phyloP scores from a whole-genome alignment of 805 yeast species.

The Schizosaccharomyces cryophilus region DNA sequence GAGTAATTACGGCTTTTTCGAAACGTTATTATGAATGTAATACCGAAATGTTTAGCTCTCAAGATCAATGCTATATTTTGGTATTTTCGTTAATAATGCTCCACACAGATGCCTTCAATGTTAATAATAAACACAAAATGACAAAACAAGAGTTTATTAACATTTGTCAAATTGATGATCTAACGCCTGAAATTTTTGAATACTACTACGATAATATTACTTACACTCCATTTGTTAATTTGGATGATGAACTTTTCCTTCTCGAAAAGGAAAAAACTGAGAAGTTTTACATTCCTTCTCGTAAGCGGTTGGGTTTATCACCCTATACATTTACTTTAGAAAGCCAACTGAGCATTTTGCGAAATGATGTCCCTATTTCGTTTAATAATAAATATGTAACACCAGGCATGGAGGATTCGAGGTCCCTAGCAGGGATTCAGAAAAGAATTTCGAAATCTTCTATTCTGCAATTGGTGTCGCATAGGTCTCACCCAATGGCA shows the following conservation, averaged over 20 bases:
- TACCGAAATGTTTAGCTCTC: conserved; percentile 15
- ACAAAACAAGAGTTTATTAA: conserved; percentile 34
- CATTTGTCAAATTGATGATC: conserved; percentile 17
- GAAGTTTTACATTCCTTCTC: background rate
- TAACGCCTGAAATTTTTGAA: conserved; percentile 16
- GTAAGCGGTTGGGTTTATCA: background rate
- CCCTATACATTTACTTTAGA: background rate
- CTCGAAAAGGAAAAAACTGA: background rate
- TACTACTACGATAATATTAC: conserved; percentile 48
- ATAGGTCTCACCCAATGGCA: conserved; percentile 17
- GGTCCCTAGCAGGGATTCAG: conserved; percentile 8
- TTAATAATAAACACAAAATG: conserved; percentile 44
- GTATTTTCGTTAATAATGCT: conserved; percentile 43
- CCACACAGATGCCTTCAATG: conserved; percentile 52
- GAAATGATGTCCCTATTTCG: background rate
- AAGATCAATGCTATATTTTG: conserved; percentile 35
- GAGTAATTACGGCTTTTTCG: conserved; percentile 36
- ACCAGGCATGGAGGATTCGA: background rate
- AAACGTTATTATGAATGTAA: conserved; percentile 24
- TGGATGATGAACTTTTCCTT: background rate
- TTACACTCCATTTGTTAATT: conserved; percentile 28
- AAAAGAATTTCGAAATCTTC: conserved; percentile 13
- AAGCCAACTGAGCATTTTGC: conserved; percentile 2
- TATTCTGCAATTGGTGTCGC: conserved; percentile 16
- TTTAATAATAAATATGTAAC: background rate